Base-by-base conservation (phyloP, 2,329 filamentous ascomycete genomes). In the Myriosclerotinia scirpicola region DNA sequence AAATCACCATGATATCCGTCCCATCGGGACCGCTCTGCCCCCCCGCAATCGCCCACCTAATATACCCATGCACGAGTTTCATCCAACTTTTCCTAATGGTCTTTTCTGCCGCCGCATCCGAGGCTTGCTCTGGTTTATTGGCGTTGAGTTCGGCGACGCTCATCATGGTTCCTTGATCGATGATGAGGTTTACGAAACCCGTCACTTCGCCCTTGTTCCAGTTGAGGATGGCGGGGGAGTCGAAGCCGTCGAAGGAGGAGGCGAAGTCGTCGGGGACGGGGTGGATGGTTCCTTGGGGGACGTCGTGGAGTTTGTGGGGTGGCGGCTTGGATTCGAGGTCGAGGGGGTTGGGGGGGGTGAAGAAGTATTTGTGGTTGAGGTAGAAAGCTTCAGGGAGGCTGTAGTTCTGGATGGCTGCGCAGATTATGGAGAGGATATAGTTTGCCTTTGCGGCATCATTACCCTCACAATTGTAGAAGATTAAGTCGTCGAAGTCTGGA, bases 351-450 rank as follows among this genome's bases (percentile, higher is more conserved):
- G 71, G 77, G 8, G 78, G 73, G 1, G 76, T 77, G 76, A 90
- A 89, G 77, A 90, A 85, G 72, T 85, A 84, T 38, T 77, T 75
- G 74, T 87, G 85, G 44, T 83, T 81, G 42, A 81, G 73, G 9
- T 85, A 77, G 75, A 88, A 90, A 26, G 84, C 80, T 5, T 77
- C 69, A 0, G 86, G 80, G 20, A 80, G 85, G 22, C 80, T 82
- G 75, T 85, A 90, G 67, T 84, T 86, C 68, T 84, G 83, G 11
- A 81, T 80, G 71, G 87, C 85, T 30, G 80, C 79, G 14, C 78
- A 76, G 2, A 53, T 30, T 40, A 65, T 52, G 26, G 90, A 77
- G 22, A 89, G 79, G 8, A 89, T 76, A 72, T 85, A 85, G 14
- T 79, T 76, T 22, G 79, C 69, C 1, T 84, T 76, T 36, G 67